Conservation (phyloP, 169 alveolate genomes). For the Eimeria sp. region DNA sequence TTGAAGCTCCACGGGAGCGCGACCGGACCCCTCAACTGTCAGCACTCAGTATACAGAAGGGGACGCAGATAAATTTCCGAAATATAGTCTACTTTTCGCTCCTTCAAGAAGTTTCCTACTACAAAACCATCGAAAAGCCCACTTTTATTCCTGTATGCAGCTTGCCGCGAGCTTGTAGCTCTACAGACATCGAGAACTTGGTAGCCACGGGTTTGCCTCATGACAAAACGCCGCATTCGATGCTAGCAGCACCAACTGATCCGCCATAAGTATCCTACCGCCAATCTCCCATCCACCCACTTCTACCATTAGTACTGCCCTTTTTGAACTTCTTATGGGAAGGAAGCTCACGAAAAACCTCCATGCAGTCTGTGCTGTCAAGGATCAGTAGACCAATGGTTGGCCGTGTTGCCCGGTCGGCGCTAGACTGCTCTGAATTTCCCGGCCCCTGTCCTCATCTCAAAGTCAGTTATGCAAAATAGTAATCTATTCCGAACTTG, state of each 20-base stretch:
- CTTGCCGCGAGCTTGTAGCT: not conserved
- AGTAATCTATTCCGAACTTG: not conserved
- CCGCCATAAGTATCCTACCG: not conserved
- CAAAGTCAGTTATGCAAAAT: not conserved
- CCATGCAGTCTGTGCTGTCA: not conserved
- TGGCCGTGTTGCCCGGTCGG: slow-evolving; percentile 11
- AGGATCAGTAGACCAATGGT: slow-evolving; percentile 7
- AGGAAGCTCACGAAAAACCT: not conserved
- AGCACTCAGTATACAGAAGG: not conserved
- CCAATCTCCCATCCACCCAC: not conserved
- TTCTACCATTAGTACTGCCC: not conserved
- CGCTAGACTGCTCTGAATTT: slow-evolving; percentile 16
- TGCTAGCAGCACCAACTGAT: not conserved
- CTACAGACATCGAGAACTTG: slow-evolving; percentile 20
- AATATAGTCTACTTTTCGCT: not conserved
- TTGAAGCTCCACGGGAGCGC: not conserved
- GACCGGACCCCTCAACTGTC: not conserved
- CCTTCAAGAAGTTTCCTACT: not conserved
- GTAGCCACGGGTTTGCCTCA: slow-evolving; percentile 13
- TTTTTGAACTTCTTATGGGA: not conserved
- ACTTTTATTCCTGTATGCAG: not conserved
- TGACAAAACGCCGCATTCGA: not conserved
- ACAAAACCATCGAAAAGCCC: not conserved
- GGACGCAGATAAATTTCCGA: not conserved
- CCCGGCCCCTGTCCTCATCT: not conserved